Evolutionary conservation across 129 eudicot species (phyloP), one percentile per base, ranked within the genome.

Genomic region (Glebionis coronaria): DNA sequence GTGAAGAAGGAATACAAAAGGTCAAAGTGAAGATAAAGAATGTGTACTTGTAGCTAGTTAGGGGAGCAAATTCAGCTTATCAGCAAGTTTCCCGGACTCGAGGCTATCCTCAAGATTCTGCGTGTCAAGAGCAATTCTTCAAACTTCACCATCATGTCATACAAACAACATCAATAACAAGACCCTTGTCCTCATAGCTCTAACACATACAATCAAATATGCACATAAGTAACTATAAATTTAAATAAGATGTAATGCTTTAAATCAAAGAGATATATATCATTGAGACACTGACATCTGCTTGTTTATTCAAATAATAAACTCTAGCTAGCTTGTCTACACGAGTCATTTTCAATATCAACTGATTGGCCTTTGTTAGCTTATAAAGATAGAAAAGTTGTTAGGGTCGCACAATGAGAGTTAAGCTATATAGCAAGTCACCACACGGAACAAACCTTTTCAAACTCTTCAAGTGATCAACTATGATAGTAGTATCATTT

Each of bases 131-230:
- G 99, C 90, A 71, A 88, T 97, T 75, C 93, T 89, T 97, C 99
- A 93, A 50, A 89, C 65, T 49, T 93, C 88, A 21, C 99, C 99
- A 81, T 93, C 99, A 82, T 93, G 86, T 97, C 99, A 93, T 57
- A 93, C 99, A n/a, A 67, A 93, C 97, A 82, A 86, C 99, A 86
- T 93, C 97, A 9, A 93, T 78, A 44, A 89, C 77, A 44, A 97
- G 99, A 51, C 99, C 99, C 73, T 93, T 93, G 80, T 93, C 99
- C 75, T 93, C 95, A 72, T 89, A 88, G 79, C 85, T 82, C 99
- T 93, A 65, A 63, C 52, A 61, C 9, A 67, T 31, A 50, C 47
- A 49, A 70, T 53, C 63, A 65, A 9, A 28, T 12, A 63, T 19
- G 66, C 58, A 44, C 55, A 62, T 64, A 72, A 67, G 42, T 46